These are phyloP conservation scores for Xerophyta viscosa DNA, from an alignment of 106 monocot species.

Conservation along the genomic window DNA sequence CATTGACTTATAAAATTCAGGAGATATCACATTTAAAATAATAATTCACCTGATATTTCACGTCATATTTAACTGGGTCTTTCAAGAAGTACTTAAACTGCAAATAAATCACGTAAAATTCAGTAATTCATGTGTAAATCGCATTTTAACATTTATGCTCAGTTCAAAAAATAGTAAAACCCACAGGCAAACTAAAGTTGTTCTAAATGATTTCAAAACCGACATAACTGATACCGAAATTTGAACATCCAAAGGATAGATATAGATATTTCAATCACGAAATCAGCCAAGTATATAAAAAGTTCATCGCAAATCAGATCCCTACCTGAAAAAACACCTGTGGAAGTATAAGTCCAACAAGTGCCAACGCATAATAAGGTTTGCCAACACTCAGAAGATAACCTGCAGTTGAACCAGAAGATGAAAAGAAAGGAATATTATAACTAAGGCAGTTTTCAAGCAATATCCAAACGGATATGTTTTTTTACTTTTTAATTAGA, in stretches of 20 bases:
- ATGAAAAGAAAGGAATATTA: too few relatives aligned
- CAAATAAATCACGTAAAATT: background rate
- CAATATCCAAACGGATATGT: too few relatives aligned
- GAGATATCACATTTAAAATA: background rate
- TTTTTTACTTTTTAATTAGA: too few relatives aligned
- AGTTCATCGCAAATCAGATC: background rate
- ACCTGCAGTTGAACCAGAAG: constrained; percentile 27
- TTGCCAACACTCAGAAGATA: constrained; percentile 71
- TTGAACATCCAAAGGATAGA: too few relatives aligned
- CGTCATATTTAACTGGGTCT: constrained; percentile 87
- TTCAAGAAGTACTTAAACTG: constrained; percentile 89
- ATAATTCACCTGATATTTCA: constrained; percentile 77
- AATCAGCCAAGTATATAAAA: background rate
- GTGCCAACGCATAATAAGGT: constrained; percentile 59
- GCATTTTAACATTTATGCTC: too few relatives aligned
- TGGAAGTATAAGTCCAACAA: constrained; percentile 67
- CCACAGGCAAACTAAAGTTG: too few relatives aligned
- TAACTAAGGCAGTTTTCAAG: too few relatives aligned
- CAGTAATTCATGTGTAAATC: too few relatives aligned
- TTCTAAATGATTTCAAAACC: too few relatives aligned
- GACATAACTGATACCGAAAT: too few relatives aligned
- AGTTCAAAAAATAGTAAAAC: too few relatives aligned
- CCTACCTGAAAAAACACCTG: constrained; percentile 84
- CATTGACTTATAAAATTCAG: background rate
- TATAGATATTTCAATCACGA: background rate